Evolutionary conservation across 177 flowering plant species (phyloP), one percentile per base, ranked within the genome.

Genomic region (Telopea speciosissima): DNA sequence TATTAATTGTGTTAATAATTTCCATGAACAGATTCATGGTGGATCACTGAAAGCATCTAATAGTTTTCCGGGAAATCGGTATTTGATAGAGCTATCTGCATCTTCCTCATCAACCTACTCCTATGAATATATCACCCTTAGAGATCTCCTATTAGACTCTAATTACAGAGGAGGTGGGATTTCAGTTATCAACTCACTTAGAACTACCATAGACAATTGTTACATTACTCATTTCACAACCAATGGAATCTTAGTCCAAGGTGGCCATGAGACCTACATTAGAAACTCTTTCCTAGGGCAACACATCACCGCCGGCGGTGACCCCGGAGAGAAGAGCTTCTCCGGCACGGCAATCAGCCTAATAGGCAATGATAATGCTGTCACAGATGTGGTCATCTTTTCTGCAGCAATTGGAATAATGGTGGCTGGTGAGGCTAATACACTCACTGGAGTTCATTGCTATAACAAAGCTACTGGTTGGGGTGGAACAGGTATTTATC

Each of bases 381-480:
- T 92, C 31, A 88, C 96, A 0, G 97, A 95, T 40, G 94, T 89
- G 8, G 96, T 91, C 17, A 88, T 95, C 8, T 95, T 91, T 59
- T 92, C 99, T 0, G 97, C 94, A 1, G 78, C 77, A 0, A 65
- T 79, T 0, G 99, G 97, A 0, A 72, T 95, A 0, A 52, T 85
- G 74, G 66, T 92, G 13, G 73, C 86, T 10, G 97, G 99, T 12
- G 90, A 86, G 69, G 97, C 94, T 33, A 95, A 95, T 71, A 68
- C 69, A 0, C 56, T 95, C 3, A 72, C 96, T 0, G 97, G 97
- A 14, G 97, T 92, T 1, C 97, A 95, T 71, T 91, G 97, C 69
- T 92, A 95, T 69, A 95, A 95, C 71, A 95, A 95, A 72, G 99
- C 99, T 8, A 85, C 93, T 0, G 93, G 87, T 0, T 92, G 89